A percentile compares a stretch with the other conserved stretches of the same genome.
These are phyloP conservation scores for Trifolium pratense DNA, from an alignment of 306 rosid species.

Conservation along the genomic window DNA sequence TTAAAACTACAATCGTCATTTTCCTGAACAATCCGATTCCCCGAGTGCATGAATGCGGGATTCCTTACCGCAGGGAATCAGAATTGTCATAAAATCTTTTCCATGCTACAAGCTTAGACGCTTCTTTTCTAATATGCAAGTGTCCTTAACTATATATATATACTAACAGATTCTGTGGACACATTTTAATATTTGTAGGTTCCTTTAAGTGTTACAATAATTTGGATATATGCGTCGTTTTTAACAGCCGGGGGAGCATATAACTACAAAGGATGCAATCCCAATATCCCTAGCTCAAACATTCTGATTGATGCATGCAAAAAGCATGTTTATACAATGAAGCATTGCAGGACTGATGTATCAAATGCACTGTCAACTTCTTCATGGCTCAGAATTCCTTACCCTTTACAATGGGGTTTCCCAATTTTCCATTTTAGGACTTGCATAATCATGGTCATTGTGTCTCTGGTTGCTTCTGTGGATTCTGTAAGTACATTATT, in stretches of 20 bases:
- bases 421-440: conserved; percentile 83
- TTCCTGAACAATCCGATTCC: no score
- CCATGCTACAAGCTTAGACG: conserved; percentile 20
- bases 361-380: conserved; percentile 78
- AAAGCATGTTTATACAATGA: conserved; percentile 85
- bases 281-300: conserved; percentile 88
- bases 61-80: no score
- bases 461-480: conserved; percentile 80
- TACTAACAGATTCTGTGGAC: conserved; percentile 32
- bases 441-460: conserved; percentile 80
- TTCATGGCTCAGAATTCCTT: conserved; percentile 80
- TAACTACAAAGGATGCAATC: conserved; percentile 80
- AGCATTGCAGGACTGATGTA: conserved; percentile 85
- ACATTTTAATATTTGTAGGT: conserved; percentile 64
- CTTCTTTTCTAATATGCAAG: background rate
- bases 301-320: conserved; percentile 78
- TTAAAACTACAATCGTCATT: no score
- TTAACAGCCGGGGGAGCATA: conserved; percentile 96
- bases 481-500: conserved; percentile 71
- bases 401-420: conserved; percentile 91
- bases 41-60: no score
- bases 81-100: background rate
- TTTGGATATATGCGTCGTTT: conserved; percentile 90
- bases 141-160: conserved; percentile 27
- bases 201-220: conserved; percentile 74